A percentile compares a stretch with the other conserved stretches of the same genome.
Evolutionary conservation across 208 protist species (phyloP).

Genomic region (Herpetomonas samuelpessoai): DNA sequence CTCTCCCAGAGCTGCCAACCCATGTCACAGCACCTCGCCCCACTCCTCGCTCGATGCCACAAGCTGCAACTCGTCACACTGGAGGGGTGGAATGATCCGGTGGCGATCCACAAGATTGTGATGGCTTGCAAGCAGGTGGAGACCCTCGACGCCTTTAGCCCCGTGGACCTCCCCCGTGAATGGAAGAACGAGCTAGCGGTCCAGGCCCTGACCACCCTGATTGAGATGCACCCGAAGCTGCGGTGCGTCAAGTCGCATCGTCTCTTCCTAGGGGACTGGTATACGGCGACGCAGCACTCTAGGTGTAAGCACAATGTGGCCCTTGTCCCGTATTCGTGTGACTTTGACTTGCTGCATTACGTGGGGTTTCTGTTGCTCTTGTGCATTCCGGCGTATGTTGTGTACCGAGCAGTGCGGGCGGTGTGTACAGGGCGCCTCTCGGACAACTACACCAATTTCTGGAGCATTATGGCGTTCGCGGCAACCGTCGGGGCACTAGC

Average conservation of each 20-base stretch:
- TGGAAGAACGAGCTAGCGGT: slow-evolving; percentile 89
- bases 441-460: slow-evolving; percentile 64
- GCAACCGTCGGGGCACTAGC: slow-evolving; percentile 33
- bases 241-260: slow-evolving; percentile 70
- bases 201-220: slow-evolving; percentile 80
- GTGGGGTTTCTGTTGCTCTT: slow-evolving; percentile 58
- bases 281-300: slow-evolving; percentile 80
- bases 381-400: slow-evolving; percentile 44
- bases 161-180: slow-evolving; percentile 60
- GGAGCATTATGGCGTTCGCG: slow-evolving; percentile 59
- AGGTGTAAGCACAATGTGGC: slow-evolving; percentile 89
- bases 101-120: slow-evolving; percentile 77
- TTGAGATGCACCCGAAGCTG: slow-evolving; percentile 90
- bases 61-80: slow-evolving; percentile 67
- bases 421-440: slow-evolving; percentile 22
- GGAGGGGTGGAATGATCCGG: slow-evolving; percentile 86
- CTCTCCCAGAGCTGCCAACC: slow-evolving; percentile 81
- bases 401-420: slow-evolving; percentile 33
- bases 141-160: slow-evolving; percentile 74
- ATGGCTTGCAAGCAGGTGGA: slow-evolving; percentile 88
- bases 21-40: slow-evolving; percentile 67
- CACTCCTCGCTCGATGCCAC: slow-evolving; percentile 56
- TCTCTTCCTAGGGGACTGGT: slow-evolving; percentile 74
- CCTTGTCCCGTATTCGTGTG: slow-evolving; percentile 74
- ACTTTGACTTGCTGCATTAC: slow-evolving; percentile 68